Conservation (phyloP, 2,329 filamentous ascomycete species). For the Talaromyces sp. region DNA sequence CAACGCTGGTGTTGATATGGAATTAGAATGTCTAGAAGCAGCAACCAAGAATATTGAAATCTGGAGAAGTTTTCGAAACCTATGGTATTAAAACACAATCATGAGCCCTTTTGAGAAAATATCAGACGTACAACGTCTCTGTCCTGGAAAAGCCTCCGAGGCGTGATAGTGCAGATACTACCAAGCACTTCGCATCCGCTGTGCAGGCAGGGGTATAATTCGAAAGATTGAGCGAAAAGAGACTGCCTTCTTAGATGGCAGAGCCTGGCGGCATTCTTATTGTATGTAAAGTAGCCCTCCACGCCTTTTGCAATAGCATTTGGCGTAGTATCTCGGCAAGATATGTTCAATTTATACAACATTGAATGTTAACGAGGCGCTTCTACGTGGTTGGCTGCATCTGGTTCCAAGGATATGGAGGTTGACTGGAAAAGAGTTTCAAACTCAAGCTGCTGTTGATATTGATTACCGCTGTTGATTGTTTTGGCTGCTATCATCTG, state of each 20-base stretch:
- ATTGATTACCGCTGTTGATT: background rate
- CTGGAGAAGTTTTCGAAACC: too few relatives aligned
- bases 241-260: background rate
- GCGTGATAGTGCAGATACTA: background rate
- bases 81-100: too few relatives aligned
- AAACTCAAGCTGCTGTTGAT: background rate
- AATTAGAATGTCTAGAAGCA: background rate
- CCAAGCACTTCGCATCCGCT: background rate
- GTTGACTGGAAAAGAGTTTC: background rate
- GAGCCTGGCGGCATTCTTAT: background rate
- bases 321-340: background rate
- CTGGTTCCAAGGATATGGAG: background rate
- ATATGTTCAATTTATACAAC: background rate
- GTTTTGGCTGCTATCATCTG: background rate
- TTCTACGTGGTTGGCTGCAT: background rate
- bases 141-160: background rate
- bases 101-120: background rate
- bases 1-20: background rate
- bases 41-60: background rate
- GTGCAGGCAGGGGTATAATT: background rate
- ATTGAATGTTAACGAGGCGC: background rate
- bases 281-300: background rate
- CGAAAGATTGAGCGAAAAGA: background rate
- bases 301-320: background rate
- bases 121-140: background rate